Evolutionary conservation across 345 rosid species (phyloP).

Genomic region (Eucalyptus marginata): DNA sequence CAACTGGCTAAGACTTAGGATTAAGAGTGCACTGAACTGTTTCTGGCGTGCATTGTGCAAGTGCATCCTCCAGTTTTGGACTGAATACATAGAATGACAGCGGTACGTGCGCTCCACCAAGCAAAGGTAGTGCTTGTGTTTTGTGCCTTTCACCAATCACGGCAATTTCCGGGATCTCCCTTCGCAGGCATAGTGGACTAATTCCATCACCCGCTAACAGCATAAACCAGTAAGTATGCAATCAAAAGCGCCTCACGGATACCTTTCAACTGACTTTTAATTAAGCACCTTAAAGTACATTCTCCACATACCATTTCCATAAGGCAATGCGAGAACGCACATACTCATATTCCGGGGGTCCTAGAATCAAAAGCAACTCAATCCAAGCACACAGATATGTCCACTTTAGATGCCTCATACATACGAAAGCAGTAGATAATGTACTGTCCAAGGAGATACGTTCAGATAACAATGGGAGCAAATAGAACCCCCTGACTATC

Average conservation of each 20-base stretch:
- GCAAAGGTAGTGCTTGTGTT: neutral
- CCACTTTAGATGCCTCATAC: neutral
- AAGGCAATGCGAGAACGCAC: neutral
- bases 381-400: neutral
- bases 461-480: neutral
- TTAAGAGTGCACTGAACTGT: neutral
- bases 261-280: neutral
- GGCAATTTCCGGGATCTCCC: neutral
- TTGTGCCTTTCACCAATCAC: neutral
- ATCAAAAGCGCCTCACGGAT: neutral
- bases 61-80: neutral
- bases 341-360: neutral
- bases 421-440: neutral
- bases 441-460: neutral
- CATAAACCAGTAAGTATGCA: neutral
- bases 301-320: neutral
- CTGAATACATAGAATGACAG: neutral
- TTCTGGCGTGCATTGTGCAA: neutral
- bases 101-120: neutral
- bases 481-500: neutral
- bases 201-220: neutral
- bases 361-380: neutral
- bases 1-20: neutral
- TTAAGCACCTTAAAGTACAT: neutral
- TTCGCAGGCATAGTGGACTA: neutral